These are phyloP conservation scores for Colletotrichum brevisporum DNA, from an alignment of 2,329 filamentous ascomycete genomes.

Conservation along the genomic window DNA sequence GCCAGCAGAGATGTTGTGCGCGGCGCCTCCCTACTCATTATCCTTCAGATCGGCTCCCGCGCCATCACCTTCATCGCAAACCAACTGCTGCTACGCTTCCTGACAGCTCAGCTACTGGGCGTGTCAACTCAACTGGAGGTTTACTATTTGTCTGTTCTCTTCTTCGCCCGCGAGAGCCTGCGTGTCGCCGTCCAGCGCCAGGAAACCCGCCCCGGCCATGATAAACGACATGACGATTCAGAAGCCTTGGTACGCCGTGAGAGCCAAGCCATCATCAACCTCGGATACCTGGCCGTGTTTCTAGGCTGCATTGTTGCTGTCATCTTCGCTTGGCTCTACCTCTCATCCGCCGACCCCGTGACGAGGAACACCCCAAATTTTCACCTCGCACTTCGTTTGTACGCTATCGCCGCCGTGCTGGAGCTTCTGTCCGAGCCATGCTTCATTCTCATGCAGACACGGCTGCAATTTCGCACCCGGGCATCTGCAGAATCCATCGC, in stretches of 20 bases:
- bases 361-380: constrained; percentile 76
- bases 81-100: constrained; percentile 87
- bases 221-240: constrained; percentile 44
- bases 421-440: constrained; percentile 90
- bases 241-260: constrained; percentile 52
- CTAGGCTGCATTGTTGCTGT: constrained; percentile 77
- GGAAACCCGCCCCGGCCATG: constrained; percentile 31
- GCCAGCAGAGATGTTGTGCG: constrained; percentile 62
- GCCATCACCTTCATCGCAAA: constrained; percentile 92
- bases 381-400: constrained; percentile 64
- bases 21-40: constrained; percentile 87
- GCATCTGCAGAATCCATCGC: constrained; percentile 87
- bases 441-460: constrained; percentile 89
- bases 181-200: constrained; percentile 93
- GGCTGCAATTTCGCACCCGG: constrained; percentile 83
- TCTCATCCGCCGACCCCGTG: constrained; percentile 63
- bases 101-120: constrained; percentile 88
- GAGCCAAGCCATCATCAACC: constrained; percentile 86
- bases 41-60: constrained; percentile 89
- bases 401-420: constrained; percentile 71
- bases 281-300: constrained; percentile 83
- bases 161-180: constrained; percentile 92
- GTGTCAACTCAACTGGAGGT: constrained; percentile 92
- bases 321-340: constrained; percentile 77
- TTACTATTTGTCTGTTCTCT: constrained; percentile 92